Percentiles rank a stretch among this genome's conserved stretches.
phyloP scores from a whole-genome alignment of 345 rosid genomes.

The Boechera divaricarpa region DNA sequence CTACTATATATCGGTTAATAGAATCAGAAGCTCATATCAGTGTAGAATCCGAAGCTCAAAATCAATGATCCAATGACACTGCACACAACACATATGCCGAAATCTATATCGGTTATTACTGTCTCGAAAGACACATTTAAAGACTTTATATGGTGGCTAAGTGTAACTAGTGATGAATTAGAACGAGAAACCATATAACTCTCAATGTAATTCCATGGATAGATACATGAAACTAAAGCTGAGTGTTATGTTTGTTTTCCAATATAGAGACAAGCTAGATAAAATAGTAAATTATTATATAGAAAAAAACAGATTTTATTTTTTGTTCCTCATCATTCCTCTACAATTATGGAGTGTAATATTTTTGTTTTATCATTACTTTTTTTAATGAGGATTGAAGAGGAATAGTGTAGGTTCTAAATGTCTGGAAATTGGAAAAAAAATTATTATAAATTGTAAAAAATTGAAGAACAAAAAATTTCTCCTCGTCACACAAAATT shows the following conservation, averaged over 20 bases:
- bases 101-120: neutral
- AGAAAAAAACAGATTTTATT: too few relatives aligned
- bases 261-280: neutral
- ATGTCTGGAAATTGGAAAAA: too few relatives aligned
- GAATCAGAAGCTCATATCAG: neutral
- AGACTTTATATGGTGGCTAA: neutral
- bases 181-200: conserved; percentile 7
- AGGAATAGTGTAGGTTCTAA: too few relatives aligned
- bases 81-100: conserved; percentile 12
- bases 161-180: neutral
- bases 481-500: too few relatives aligned
- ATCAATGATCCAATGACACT: conserved; percentile 45
- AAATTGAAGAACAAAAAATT: too few relatives aligned
- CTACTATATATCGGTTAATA: too few relatives aligned
- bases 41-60: conserved; percentile 43
- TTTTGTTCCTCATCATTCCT: too few relatives aligned
- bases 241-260: neutral
- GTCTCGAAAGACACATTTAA: neutral
- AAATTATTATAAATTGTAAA: too few relatives aligned
- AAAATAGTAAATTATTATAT: too few relatives aligned
- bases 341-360: too few relatives aligned
- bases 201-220: conserved; percentile 1
- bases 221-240: neutral
- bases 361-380: too few relatives aligned
- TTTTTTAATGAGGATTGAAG: too few relatives aligned